Evolutionary conservation across 108 stramenopile genomes (phyloP).

Genomic region (Epipyxis sp.): DNA sequence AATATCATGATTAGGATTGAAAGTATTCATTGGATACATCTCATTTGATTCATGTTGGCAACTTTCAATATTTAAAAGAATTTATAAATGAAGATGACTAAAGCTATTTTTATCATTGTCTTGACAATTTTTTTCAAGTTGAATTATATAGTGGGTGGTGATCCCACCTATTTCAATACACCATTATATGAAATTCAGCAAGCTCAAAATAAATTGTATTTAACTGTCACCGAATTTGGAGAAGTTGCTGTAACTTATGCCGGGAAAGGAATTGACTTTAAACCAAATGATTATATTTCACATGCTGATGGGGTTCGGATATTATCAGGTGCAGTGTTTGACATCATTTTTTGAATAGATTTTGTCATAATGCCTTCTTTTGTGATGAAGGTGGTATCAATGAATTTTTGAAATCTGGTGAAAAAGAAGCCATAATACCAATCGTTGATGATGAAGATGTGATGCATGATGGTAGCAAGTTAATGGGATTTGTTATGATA

Average conservation of each 20-base stretch:
- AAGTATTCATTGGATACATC: too few relatives aligned
- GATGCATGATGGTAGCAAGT: background rate
- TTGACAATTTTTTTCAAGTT: too few relatives aligned
- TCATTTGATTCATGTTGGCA: too few relatives aligned
- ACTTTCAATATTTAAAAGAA: too few relatives aligned
- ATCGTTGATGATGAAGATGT: conserved; percentile 27
- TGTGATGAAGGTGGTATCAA: background rate
- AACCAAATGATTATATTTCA: conserved; percentile 2
- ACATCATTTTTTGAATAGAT: conserved; percentile 5
- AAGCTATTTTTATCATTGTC: too few relatives aligned
- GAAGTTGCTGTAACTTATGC: conserved; percentile 4
- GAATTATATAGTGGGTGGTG: background rate
- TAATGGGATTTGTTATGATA: conserved; percentile 20
- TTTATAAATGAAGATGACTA: too few relatives aligned
- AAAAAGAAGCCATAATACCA: conserved; percentile 9
- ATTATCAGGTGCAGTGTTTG: too few relatives aligned
- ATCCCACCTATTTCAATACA: conserved; percentile 5
- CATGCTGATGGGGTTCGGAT: conserved; percentile 23
- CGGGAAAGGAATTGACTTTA: conserved; percentile 7
- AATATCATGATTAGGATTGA: too few relatives aligned
- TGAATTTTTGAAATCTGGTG: conserved; percentile 2
- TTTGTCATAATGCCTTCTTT: background rate
- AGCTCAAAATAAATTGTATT: background rate
- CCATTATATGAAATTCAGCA: conserved; percentile 7
- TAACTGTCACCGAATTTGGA: background rate